Base-by-base conservation (phyloP, 768 basidiomycete species). In the Termitomyces sp. region DNA sequence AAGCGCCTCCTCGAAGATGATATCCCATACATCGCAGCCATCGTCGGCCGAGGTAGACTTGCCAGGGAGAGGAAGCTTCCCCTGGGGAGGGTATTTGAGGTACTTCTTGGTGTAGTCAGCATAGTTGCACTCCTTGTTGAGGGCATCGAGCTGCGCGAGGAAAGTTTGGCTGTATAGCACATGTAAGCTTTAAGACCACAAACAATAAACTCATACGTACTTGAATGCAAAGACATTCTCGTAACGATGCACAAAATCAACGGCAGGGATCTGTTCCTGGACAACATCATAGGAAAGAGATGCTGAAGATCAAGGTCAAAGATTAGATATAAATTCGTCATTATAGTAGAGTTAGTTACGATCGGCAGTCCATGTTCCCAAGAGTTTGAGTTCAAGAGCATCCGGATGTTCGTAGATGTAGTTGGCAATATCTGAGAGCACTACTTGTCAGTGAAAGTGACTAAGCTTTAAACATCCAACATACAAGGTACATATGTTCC, bases 181-280 rank as follows among this genome's bases (percentile, higher is more conserved):
- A 52, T 22, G 36, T 52, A 52, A 51, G 20, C 20, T 52, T 52
- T 13, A 52, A 16, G 3, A 20, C 33, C 1, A 20, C 35, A 18
- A 20, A 36, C n/a, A 20, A 22, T 7, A 7, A 15, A 52, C 15
- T 1, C 1, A 12, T 38, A 15, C 51, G 36, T 38, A 52, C 51
- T 20, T 52, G 20, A 52, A 52, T 52, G 51, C 51, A 52, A 52
- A 52, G 51, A 52, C 51, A 5, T 52, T 52, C 35, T 52, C 51
- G 35, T 52, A 52, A 3, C 51, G 51, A 52, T 52, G 51, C 45
- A 46, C 45, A 24, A 46, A 46, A 15, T 3, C 20, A 20, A 52
- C 35, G 13, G 51, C 51, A 52, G 51, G 51, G 35, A 52, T 52
- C 7, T 52, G 35, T 8, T 52, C 51, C 20, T 52, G 51, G 20